A percentile compares a stretch with the other conserved stretches of the same genome.
phyloP scores from a whole-genome alignment of 2,329 filamentous ascomycete species.

The Xylaria sp. region DNA sequence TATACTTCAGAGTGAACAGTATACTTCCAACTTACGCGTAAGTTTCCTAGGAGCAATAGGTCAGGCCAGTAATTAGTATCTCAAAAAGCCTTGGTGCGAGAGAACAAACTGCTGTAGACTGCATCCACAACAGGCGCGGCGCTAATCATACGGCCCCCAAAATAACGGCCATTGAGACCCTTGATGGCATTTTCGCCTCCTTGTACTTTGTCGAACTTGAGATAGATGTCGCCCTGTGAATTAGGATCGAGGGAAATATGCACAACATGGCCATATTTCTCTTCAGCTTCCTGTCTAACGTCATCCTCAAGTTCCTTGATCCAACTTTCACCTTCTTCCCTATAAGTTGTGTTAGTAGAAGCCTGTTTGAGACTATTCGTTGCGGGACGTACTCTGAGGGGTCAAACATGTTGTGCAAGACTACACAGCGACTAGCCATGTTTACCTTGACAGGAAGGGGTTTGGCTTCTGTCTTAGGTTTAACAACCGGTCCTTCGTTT shows the following conservation, averaged over 20 bases:
- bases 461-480: slow-evolving; percentile 82
- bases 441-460: slow-evolving; percentile 86
- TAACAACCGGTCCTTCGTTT: slow-evolving; percentile 77
- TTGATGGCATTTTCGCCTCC: slow-evolving; percentile 98
- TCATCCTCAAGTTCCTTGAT: slow-evolving; percentile 94
- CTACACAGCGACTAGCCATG: slow-evolving; percentile 91
- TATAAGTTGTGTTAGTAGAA: slow-evolving; percentile 57
- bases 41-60: slow-evolving; percentile 61
- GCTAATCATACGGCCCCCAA: slow-evolving; percentile 91
- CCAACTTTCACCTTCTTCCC: slow-evolving; percentile 89
- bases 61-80: slow-evolving; percentile 65
- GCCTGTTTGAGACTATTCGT: background rate
- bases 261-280: slow-evolving; percentile 96
- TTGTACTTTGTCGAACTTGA: slow-evolving; percentile 96
- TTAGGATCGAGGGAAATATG: slow-evolving; percentile 96
- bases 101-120: slow-evolving; percentile 97
- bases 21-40: slow-evolving; percentile 40
- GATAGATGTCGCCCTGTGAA: slow-evolving; percentile 94
- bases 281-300: slow-evolving; percentile 90
- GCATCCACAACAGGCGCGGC: slow-evolving; percentile 97
- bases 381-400: slow-evolving; percentile 78
- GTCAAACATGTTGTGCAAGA: slow-evolving; percentile 96
- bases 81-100: slow-evolving; percentile 83
- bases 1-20: background rate
- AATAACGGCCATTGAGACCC: slow-evolving; percentile 95